Conservation (phyloP, 140 eudicot genomes). For the Cichorium intybus region DNA sequence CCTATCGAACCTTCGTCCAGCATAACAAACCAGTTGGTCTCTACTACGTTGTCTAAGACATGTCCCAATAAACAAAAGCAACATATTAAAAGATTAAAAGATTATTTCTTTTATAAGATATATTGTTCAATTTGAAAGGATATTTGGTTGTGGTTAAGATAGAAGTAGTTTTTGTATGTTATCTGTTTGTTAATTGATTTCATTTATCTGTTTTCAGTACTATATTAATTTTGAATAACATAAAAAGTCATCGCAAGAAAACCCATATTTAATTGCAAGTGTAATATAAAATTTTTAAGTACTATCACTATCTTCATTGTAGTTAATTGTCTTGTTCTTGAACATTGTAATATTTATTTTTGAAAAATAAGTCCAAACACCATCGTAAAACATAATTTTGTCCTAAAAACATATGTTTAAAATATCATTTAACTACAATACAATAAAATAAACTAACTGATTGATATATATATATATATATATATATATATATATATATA, state of each 20-base stretch:
- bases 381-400: neutral
- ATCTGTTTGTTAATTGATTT: neutral
- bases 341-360: neutral
- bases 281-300: too few species aligned
- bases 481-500: too few species aligned
- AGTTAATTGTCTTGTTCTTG: too few species aligned
- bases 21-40: constrained; percentile 40
- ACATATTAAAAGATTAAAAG: neutral
- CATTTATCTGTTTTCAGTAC: neutral
- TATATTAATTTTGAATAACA: too few species aligned
- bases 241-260: too few species aligned
- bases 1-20: constrained; percentile 33
- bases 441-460: too few species aligned
- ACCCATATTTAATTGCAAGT: too few species aligned
- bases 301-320: neutral
- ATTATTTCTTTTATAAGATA: neutral
- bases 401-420: neutral
- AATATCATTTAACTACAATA: too few species aligned
- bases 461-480: too few species aligned
- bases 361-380: neutral
- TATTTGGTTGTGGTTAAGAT: neutral
- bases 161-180: neutral
- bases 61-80: constrained; percentile 7
- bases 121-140: neutral
- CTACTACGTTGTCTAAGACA: constrained; percentile 29